Evolutionary conservation across 495 filamentous ascomycete species (phyloP), one percentile per base, ranked within the genome.

Genomic region (Tuber melanosporum): DNA sequence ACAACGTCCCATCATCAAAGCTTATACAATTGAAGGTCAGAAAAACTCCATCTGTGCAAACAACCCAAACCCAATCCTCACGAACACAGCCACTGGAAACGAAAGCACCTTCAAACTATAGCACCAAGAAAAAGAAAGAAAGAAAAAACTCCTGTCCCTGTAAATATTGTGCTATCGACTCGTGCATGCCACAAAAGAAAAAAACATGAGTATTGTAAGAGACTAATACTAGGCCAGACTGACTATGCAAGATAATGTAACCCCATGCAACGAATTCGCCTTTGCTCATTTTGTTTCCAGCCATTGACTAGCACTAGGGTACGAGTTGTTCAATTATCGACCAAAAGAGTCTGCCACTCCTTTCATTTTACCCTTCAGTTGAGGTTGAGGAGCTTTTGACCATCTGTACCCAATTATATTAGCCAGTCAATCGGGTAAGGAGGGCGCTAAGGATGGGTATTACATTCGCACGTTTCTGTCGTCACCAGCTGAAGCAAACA

Each of bases 401-500:
- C 82, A 83, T 83, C 82, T 83, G 19, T 66, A 57, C 20, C 19
- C 8, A 73, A 47, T 26, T 1, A 57, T 76, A 32, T 80, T 71
- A 80, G 73, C 36, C 42, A 17, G 45, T n/a, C 19, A 32, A n/a
- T 62, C 42, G 14, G 39, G 17, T 22, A 62, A 46, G 43, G 17
- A 44, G 66, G 19, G 20, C 14, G 22, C 20, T 19, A 26, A n/a
- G 77, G 47, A 57, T 44, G 10, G 46, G 36, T 81, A 90, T 84
- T 87, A 97, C 94, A 99, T 97, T 84, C 92, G 90, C 74, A 98
- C 91, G 81, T 89, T 90, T 66, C 86, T 85, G 81, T 99, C 95
- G 83, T 99, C 95, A 6, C 95, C 95, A 76, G 92, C 94, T 17
- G 93, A 93, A 12, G 94, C 95, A 84, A 97, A 97, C 88, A 97